These are phyloP conservation scores for Nymphaea thermarum DNA, from an alignment of 164 flowering plant genomes.

Conservation along the genomic window DNA sequence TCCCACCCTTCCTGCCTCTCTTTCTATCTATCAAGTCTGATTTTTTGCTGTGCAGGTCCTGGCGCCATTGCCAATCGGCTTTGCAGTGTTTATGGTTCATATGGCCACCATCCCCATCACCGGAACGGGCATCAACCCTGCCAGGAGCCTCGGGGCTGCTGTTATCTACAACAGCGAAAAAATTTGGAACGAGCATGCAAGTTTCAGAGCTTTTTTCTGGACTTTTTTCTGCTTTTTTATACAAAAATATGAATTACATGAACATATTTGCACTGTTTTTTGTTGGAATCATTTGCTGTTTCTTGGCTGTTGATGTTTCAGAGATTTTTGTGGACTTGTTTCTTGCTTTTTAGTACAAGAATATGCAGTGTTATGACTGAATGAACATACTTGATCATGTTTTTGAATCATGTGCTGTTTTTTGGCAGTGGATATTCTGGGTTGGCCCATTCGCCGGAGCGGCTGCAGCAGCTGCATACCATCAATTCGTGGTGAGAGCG, in stretches of 20 bases:
- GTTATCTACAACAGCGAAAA: constrained; percentile 23
- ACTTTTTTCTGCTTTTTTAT: not conserved
- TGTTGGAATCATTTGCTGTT: too few relatives aligned
- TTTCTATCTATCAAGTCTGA: not conserved
- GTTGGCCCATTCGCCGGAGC: constrained; percentile 76
- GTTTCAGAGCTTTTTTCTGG: not conserved
- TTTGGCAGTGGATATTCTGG: constrained; percentile 73
- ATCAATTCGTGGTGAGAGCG: constrained; percentile 67
- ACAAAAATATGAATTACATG: too few relatives aligned
- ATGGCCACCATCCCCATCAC: constrained; percentile 23
- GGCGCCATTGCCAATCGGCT: constrained; percentile 30
- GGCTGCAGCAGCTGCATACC: constrained; percentile 62
- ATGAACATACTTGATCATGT: too few relatives aligned
- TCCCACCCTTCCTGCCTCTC: not conserved
- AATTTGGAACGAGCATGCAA: constrained; percentile 30
- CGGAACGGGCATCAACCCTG: constrained; percentile 30
- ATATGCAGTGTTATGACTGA: too few relatives aligned
- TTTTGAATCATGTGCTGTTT: too few relatives aligned
- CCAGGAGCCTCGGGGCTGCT: constrained; percentile 35
- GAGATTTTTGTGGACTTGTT: too few relatives aligned
- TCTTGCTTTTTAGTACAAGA: too few relatives aligned
- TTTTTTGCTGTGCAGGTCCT: constrained; percentile 11
- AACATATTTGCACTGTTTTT: too few relatives aligned
- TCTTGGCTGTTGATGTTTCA: too few relatives aligned
- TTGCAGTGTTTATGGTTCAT: constrained; percentile 21